These are phyloP conservation scores for Pythium dissimile DNA, from an alignment of 352 stramenopile genomes.

Conservation along the genomic window DNA sequence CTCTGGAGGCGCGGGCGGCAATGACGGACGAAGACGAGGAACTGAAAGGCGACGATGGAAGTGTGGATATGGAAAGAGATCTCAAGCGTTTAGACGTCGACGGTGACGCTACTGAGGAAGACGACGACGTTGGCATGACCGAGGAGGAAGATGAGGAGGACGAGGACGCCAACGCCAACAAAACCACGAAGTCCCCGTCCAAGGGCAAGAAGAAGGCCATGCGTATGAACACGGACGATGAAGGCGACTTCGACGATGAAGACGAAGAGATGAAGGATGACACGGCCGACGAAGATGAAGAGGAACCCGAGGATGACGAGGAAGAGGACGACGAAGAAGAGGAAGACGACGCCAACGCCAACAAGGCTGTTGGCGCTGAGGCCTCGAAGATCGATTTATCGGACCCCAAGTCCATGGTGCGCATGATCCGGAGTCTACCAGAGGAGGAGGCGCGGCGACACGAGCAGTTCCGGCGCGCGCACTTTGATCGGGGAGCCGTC, in stretches of 20 bases:
- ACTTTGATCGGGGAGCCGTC: constrained; percentile 81
- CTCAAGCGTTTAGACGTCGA: constrained; percentile 24
- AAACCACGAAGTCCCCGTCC: constrained; percentile 5
- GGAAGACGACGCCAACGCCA: constrained; percentile 1
- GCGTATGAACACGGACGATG: constrained; percentile 20
- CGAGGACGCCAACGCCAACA: not conserved
- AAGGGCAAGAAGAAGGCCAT: constrained; percentile 28
- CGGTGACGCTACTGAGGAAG: constrained; percentile 54
- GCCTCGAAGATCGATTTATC: constrained; percentile 42
- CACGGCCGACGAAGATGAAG: constrained; percentile 22
- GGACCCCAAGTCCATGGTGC: constrained; percentile 67
- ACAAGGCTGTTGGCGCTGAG: not conserved
- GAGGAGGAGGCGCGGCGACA: constrained; percentile 65
- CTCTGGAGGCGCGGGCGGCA: constrained; percentile 4
- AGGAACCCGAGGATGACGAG: constrained; percentile 34
- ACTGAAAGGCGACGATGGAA: constrained; percentile 3
- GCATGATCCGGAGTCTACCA: constrained; percentile 63
- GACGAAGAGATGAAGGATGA: constrained; percentile 50
- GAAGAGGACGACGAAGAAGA: constrained; percentile 23
- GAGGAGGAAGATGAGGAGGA: constrained; percentile 50
- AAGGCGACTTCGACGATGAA: constrained; percentile 29
- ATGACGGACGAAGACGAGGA: constrained; percentile 24
- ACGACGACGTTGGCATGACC: constrained; percentile 32
- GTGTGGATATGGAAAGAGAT: constrained; percentile 7
- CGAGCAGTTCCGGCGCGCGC: constrained; percentile 78